Base-by-base conservation (phyloP, 2,329 filamentous ascomycete genomes). In the Ophiostoma australiae region DNA sequence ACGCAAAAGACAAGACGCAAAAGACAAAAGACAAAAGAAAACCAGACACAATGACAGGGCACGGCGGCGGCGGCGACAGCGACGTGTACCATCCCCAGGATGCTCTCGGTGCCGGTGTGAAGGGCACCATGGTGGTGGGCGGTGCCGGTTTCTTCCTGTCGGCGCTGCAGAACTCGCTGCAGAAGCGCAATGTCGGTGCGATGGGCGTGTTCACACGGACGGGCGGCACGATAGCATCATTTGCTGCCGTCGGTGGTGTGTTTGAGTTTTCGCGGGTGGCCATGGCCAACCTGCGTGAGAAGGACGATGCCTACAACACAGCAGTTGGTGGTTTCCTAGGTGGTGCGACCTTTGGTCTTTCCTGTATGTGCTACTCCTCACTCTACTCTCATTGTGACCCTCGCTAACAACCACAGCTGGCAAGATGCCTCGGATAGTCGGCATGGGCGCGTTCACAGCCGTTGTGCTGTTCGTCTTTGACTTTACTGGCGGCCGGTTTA, bases 261-360 rank as follows among this genome's bases (percentile, higher is more conserved):
- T 97, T 93, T 81, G 86, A 88, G 76, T 97, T 97, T 83, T 85
- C 89, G 76, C 89, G 87, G 76, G 86, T 86, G 76, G 91, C 92
- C 68, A 85, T 90, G 66, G 92, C 92, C 80, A 97, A 97, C 82
- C 83, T 97, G 75, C 90, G 93, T 77, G 86, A 93, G 81, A 93
- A 91, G 82, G 88, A 97, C 72, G 94, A 97, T 79, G 83, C 85
- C 75, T 90, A 86, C 82, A 95, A 94, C 80, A 83, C 89, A 71
- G 86, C 88, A 58, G 83, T 93, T 73, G 93, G 89, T 75, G 92
- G 93, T 70, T 93, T 95, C 80, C 83, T 91, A 69, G 89, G 86
- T 68, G 94, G 94, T 74, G 84, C 88, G 63, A 84, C 92, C 70
- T 77, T 94, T 66, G 94, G 93, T 70, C 79, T 96, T 72, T 84